Conservation (phyloP, 2,329 filamentous ascomycete species). For the Paecilomyces formosus region DNA sequence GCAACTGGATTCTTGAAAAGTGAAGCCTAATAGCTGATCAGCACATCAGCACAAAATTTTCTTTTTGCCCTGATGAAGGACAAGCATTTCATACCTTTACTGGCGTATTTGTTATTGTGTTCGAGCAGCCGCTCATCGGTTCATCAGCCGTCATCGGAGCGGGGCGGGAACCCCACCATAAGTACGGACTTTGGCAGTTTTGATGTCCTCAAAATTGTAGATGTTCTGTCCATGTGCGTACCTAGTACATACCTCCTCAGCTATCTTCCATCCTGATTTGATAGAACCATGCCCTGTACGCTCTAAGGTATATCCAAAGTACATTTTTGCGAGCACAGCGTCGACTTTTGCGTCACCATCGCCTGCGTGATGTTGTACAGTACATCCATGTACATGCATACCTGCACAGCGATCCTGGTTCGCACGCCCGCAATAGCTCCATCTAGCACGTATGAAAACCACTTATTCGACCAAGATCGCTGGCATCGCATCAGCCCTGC, state of each 20-base stretch:
- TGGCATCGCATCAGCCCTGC: background rate
- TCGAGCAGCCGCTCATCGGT: background rate
- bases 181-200: background rate
- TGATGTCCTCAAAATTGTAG: background rate
- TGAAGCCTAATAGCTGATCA: background rate
- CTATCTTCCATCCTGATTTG: background rate
- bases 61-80: background rate
- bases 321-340: background rate
- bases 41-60: background rate
- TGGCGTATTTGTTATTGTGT: background rate
- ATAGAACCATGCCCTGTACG: background rate
- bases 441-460: background rate
- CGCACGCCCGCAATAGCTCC: background rate
- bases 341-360: background rate
- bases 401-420: background rate
- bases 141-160: background rate
- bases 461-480: background rate
- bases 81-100: background rate
- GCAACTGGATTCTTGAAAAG: background rate
- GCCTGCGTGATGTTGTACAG: background rate
- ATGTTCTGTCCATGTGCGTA: background rate
- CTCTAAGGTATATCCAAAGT: background rate
- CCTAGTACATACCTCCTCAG: too few species aligned
- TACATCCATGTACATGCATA: background rate
- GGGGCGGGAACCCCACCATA: background rate